Evolutionary conservation across 2,329 filamentous ascomycete genomes (phyloP), one percentile per base, ranked within the genome.

Genomic region (Pyrenochaeta sp.): DNA sequence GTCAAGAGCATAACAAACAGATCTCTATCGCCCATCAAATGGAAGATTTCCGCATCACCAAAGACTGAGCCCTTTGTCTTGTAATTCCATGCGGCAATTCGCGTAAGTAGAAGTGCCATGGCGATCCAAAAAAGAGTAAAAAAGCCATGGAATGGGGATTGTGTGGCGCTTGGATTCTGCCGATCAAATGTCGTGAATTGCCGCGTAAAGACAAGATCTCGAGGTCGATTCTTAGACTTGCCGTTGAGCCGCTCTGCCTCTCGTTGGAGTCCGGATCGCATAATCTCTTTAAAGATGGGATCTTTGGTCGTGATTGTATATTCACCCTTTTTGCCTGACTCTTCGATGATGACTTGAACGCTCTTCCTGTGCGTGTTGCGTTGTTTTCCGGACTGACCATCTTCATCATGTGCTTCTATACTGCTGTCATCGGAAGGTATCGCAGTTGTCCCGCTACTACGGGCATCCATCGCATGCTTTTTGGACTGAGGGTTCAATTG

Each of bases 71-170:
- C 90, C 60, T 88, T 83, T n/a, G 79, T 78, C 56, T 82, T 81
- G 81, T 86, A 92, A 66, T 92, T 93, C 35, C 85, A 81, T 29
- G 85, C 84, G 0, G 83, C 87, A 42, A 90, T 86, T 68, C 87
- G 87, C 30, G 89, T 66, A 52, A 92, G 83, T 62, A 89, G 82
- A 37, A 92, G 71, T 6, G 83, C 82, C 57, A 91, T 86, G 7
- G 83, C 82, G 41, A 92, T 82, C 90, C 90, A 93, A 72, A 92
- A 92, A 0, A 94, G 78, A 0, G 87, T 90, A 67, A 90, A 77
- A 77, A 93, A 93, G 27, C 90, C 90, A 69, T 90, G 86, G 64
- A 92, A 93, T 0, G 87, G 87, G 36, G 87, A 91, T 42, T 87
- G 86, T 3, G 84, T 82, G 1, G 85, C 84, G 1, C 78, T 77